Evolutionary conservation across 2,329 filamentous ascomycete species (phyloP).

Genomic region (Neopestalotiopsis clavispora): DNA sequence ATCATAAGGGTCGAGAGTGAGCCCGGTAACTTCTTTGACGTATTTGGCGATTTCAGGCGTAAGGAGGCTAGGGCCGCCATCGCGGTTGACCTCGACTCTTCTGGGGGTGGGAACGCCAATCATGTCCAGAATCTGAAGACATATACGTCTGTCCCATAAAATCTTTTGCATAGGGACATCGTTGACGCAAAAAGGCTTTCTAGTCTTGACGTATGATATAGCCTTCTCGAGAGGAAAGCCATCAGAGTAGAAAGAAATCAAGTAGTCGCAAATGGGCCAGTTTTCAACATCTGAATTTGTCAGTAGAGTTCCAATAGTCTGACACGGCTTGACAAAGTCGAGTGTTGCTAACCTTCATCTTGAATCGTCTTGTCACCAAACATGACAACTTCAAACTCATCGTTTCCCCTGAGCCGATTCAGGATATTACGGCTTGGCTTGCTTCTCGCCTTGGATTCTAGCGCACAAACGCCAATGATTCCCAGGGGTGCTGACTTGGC

Average conservation of each 20-base stretch:
- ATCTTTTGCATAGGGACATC: conserved; percentile 97
- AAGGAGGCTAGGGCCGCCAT: conserved; percentile 83
- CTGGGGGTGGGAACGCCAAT: conserved; percentile 89
- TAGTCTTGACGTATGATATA: conserved; percentile 89
- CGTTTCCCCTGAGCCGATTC: conserved; percentile 86
- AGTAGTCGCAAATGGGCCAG: conserved; percentile 70
- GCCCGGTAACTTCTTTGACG: conserved; percentile 79
- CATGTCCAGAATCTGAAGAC: conserved; percentile 84
- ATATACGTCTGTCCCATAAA: conserved; percentile 92
- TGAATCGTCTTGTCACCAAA: conserved; percentile 99
- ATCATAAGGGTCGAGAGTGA: conserved; percentile 73
- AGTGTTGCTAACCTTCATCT: conserved; percentile 70
- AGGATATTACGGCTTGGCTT: conserved; percentile 97
- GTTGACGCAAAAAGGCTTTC: conserved; percentile 97
- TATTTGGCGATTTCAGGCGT: conserved; percentile 81
- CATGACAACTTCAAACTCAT: conserved; percentile 94
- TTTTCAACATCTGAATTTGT: conserved; percentile 44
- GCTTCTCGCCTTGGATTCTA: conserved; percentile 94
- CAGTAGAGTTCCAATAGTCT: conserved; percentile 23
- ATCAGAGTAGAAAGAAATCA: conserved; percentile 98
- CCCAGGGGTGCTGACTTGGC: conserved; percentile 65
- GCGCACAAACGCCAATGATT: conserved; percentile 89
- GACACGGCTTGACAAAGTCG: neutral
- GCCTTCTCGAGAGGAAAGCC: conserved; percentile 97
- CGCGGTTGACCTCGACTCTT: conserved; percentile 87